Base-by-base conservation (phyloP, 805 yeast species). In the Kregervanrija pseudodelftensis region DNA sequence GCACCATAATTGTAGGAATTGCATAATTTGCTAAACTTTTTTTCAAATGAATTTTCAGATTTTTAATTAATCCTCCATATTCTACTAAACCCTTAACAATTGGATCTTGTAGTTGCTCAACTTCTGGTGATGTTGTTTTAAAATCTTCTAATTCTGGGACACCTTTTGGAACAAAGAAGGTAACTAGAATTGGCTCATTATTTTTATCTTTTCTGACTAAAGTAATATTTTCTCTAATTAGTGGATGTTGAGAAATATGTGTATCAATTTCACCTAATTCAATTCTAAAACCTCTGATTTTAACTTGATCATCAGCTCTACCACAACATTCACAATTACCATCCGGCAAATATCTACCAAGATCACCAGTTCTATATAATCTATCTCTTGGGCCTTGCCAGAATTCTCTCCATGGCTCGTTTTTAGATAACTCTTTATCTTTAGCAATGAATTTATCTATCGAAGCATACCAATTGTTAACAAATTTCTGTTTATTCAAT, bases 291-390 rank as follows among this genome's bases (percentile, higher is more conserved):
- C 99, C 99, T 69, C 99, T 81, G 54, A 93, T 93, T 66, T 93
- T 93, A 49, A 93, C 96, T 66, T 93, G 99, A 62, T 91, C 98
- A 68, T 93, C 99, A 28, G 99, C 99, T 64, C 99, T 80, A 48
- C 99, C 99, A 62, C 95, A 85, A 65, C 97, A 91, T 70, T 93
- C 99, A 55, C 93, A 89, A 68, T 93, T 87, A 46, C 99, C 99
- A 60, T 90, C 96, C 7, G 98, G 97, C 47, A 90, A 70, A 63
- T 95, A 93, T 55, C 99, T 80, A 44, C 99, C 99, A 52, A 93
- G 73, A 66, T 93, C 99, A 54, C 99, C 99, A 37, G 98, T 91
- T 67, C 98, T 77, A 72, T 93, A 93, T 47, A 95, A 68, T 59
- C 99, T 77, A 65, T 95, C 99, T 60, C 99, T 79, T 55, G 96